Conservation (phyloP, 2,329 filamentous ascomycete species). For the Neocucurbitaria cava region DNA sequence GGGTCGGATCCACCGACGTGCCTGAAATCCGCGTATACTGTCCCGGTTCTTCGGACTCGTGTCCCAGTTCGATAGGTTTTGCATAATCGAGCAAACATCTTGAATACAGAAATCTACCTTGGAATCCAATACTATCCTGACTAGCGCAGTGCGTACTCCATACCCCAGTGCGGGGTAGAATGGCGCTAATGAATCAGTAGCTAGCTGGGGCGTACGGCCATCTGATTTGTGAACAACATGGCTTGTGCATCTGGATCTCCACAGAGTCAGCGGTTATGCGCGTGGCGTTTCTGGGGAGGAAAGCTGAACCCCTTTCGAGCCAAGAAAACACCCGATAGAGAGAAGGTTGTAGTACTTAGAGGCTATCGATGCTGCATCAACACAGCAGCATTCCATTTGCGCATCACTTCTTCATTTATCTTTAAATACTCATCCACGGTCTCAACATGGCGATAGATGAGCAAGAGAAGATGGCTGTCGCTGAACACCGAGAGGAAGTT, state of each 20-base stretch:
- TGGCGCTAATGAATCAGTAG: not conserved
- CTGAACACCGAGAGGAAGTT: not conserved
- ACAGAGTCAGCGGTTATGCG: not conserved
- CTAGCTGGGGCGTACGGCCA: not conserved
- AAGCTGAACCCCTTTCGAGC: not conserved
- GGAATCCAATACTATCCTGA: not conserved
- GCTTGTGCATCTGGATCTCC: not conserved
- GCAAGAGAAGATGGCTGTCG: not conserved
- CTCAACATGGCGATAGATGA: slow-evolving; percentile 2
- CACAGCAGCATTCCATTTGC: no score
- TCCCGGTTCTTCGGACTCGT: not conserved
- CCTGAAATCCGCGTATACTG: not conserved
- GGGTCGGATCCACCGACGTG: not conserved
- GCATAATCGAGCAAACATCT: not conserved
- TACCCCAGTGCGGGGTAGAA: not conserved
- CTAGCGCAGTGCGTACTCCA: not conserved
- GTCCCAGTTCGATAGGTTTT: not conserved
- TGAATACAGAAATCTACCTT: not conserved
- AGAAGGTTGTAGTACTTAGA: not conserved
- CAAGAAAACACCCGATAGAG: not conserved
- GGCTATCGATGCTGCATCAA: not conserved
- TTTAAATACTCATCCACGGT: not conserved
- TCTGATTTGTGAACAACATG: not conserved
- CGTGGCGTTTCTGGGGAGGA: not conserved
- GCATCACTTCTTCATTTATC: not conserved